Evolutionary conservation across 1,139 yeast genomes (phyloP), one percentile per base, ranked within the genome.

Genomic region (Zygoascus sp.): DNA sequence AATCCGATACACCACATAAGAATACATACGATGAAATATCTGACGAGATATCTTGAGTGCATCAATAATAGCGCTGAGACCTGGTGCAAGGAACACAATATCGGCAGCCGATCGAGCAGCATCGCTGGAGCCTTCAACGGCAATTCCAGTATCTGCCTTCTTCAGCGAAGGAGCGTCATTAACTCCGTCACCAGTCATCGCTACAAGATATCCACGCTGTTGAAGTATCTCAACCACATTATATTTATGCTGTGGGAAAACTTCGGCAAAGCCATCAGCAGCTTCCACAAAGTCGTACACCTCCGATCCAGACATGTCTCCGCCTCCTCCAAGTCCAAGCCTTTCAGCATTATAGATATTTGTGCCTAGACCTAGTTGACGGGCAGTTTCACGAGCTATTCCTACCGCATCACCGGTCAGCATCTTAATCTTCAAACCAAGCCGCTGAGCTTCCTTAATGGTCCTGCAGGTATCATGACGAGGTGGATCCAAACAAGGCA

Each of bases 181-280:
- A 61, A 81, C 87, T 76, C 87, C 87, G 65, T 81, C 87, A 75
- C 87, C 87, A 70, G 87, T 81, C 87, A 81, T 81, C 68, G 87
- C 87, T 65, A 81, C 85, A 68, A 81, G 75, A 76, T 80, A 80
- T 64, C 87, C 87, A 71, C 87, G 79, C 61, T 79, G 76, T 73
- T 81, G 87, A 65, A 81, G 77, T 63, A 81, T 81, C 72, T 81
- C 86, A 66, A 81, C 87, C 62, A 83, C 87, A 63, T 81, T 81
- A 76, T 81, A 81, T 76, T 81, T 81, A 74, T 81, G 87, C 74
- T 81, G 84, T 55, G 87, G 87, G 83, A 81, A 81, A 60, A 81
- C 87, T 73, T 81, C 87, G 63, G 87, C 87, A 71, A 81, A 81
- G 73, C 87, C 87, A 69, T 81, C 87, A 54, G 87, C 87, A 64